Evolutionary conservation across 495 filamentous ascomycete species (phyloP).

Genomic region (Talaromyces trachyspermus): DNA sequence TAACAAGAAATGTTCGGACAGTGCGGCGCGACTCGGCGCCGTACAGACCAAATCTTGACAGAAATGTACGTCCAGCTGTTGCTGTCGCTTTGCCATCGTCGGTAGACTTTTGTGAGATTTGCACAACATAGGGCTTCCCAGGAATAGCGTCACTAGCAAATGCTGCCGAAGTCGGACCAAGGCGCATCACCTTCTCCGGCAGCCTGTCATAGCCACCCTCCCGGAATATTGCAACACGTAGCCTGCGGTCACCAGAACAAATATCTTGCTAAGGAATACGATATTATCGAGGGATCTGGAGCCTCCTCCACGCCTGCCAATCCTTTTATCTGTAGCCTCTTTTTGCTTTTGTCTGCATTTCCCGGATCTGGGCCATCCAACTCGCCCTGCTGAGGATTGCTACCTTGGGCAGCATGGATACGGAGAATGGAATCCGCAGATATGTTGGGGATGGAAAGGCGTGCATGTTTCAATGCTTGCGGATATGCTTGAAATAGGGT

Average conservation of each 20-base stretch:
- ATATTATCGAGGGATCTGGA: slow-evolving; percentile 56
- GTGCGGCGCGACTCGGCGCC: slow-evolving; percentile 51
- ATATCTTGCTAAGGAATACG: slow-evolving; percentile 79
- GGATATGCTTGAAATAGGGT: slow-evolving; percentile 89
- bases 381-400: slow-evolving; percentile 33
- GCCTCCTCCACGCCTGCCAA: slow-evolving; percentile 34
- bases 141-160: slow-evolving; percentile 92
- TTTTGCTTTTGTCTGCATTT: slow-evolving; percentile 24
- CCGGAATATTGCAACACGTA: slow-evolving; percentile 83
- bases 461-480: slow-evolving; percentile 61
- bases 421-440: slow-evolving; percentile 58
- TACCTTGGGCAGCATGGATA: slow-evolving; percentile 37
- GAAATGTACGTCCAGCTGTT: slow-evolving; percentile 52
- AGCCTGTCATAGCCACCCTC: slow-evolving; percentile 72
- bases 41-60: slow-evolving; percentile 65
- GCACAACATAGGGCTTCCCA: slow-evolving; percentile 86
- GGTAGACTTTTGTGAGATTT: slow-evolving; percentile 69
- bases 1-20: slow-evolving; percentile 64
- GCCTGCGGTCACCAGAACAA: slow-evolving; percentile 72
- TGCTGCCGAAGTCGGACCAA: slow-evolving; percentile 80
- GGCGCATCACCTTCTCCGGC: slow-evolving; percentile 78
- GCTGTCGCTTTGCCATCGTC: slow-evolving; percentile 49
- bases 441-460: slow-evolving; percentile 39
- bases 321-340: slow-evolving; percentile 37
- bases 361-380: slow-evolving; percentile 14